Evolutionary conservation across 306 rosid species (phyloP), one percentile per base, ranked within the genome.

Genomic region (Cucumis melo): DNA sequence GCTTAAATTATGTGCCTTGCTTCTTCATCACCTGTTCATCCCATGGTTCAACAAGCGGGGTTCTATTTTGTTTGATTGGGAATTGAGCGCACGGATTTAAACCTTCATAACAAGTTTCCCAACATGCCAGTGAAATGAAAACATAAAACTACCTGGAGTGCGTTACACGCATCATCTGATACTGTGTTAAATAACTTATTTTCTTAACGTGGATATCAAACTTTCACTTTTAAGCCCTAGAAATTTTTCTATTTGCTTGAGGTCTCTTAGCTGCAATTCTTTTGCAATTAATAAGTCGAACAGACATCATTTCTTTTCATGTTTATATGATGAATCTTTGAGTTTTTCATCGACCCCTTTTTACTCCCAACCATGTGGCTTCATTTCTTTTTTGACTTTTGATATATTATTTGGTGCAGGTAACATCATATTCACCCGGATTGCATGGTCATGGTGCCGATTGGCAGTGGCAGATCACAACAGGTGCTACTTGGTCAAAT

Each of bases 401-500:
- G 54, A 56, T 21, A 73, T 75, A 59, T 68, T 42, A 14, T 36
- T 42, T 71, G 21, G 14, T 63, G 83, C 96, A 95, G 99, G 86
- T 95, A 46, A 92, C 99, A 56, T 87, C 99, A n/a, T 90, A 95
- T 78, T 36, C 99, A 85, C 98, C 99, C 44, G 96, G 96, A 53
- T 85, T 89, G 87, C 97, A 92, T 38, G 95, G 97, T 58, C 97
- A 92, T 41, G 98, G 79, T 79, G 98, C 97, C 64, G 80, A 80
- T 81, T 92, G 99, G 99, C 93, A 92, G 78, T 92, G 98, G 99
- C 98, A 92, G 39, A 87, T 92, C 77, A 79, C 93, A 48, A 95
- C 99, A 15, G 93, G 97, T 76, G 85, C 88, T 54, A 87, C 94
- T 15, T 95, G 99, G 98, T 90, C 99, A 77, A 95, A 95, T 84